These are phyloP conservation scores for Beauveria bassiana DNA, from an alignment of 2,329 filamentous ascomycete species.

Conservation along the genomic window DNA sequence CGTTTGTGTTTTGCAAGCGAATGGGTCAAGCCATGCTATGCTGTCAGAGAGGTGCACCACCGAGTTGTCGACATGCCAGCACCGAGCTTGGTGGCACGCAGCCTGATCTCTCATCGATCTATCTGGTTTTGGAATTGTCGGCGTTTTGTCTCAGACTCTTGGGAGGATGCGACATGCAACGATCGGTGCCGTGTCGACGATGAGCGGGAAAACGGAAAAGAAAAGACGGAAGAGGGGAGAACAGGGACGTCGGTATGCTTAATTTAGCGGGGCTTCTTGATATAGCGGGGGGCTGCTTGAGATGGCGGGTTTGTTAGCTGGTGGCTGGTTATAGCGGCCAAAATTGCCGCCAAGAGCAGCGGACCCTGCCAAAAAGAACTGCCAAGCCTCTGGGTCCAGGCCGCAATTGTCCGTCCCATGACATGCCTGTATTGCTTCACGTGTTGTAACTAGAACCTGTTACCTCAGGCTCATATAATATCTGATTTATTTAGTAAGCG, in stretches of 20 bases:
- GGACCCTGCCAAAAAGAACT: too few species aligned
- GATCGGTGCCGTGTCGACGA: background rate
- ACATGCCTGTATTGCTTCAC: background rate
- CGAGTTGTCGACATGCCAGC: too few species aligned
- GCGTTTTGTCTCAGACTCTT: too few species aligned
- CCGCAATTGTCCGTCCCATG: background rate
- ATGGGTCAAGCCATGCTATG: background rate
- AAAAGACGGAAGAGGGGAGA: background rate
- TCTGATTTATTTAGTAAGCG: background rate
- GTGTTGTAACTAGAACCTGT: background rate
- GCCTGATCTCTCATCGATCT: too few species aligned
- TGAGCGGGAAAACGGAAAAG: background rate
- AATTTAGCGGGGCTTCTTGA: background rate
- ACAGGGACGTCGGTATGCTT: background rate
- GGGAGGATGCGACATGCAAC: too few species aligned
- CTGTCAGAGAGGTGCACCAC: background rate
- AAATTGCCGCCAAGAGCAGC: too few species aligned
- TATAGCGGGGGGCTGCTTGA: too few species aligned
- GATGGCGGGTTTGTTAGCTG: too few species aligned
- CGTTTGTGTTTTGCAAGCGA: background rate
- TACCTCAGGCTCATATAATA: too few species aligned
- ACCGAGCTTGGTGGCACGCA: too few species aligned
- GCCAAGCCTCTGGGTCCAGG: background rate
- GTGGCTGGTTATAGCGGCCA: too few species aligned
- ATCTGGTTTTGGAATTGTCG: too few species aligned